Conservation (phyloP, 2,329 filamentous ascomycete genomes). For the Capronia coronata region DNA sequence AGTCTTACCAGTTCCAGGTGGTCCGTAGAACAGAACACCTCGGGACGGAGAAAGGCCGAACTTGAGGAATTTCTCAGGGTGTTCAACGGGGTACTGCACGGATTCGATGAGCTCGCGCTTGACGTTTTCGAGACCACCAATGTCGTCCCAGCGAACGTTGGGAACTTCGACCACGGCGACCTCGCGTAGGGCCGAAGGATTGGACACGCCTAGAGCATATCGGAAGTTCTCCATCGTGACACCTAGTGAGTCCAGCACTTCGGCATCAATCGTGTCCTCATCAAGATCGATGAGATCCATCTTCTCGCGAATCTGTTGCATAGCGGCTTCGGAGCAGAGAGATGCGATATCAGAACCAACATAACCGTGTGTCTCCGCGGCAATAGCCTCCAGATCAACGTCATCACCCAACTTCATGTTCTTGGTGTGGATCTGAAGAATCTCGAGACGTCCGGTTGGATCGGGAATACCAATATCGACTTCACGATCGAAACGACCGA, state of each 20-base stretch:
- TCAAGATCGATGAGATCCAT: slow-evolving; percentile 99
- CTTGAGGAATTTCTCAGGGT: slow-evolving; percentile 99
- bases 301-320: slow-evolving; percentile 99
- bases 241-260: slow-evolving; percentile 94
- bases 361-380: slow-evolving; percentile 96
- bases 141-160: slow-evolving; percentile 99
- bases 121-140: slow-evolving; percentile 95
- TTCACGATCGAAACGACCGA: slow-evolving; percentile 97
- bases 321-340: slow-evolving; percentile 96
- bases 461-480: slow-evolving; percentile 98
- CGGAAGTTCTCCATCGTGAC: slow-evolving; percentile 99
- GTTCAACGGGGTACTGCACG: slow-evolving; percentile 97
- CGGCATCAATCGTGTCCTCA: slow-evolving; percentile 97
- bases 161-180: slow-evolving; percentile 98
- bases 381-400: slow-evolving; percentile 93
- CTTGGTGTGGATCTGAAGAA: slow-evolving; percentile 99
- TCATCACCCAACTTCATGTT: slow-evolving; percentile 99
- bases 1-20: slow-evolving; percentile 99
- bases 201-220: slow-evolving; percentile 94
- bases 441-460: slow-evolving; percentile 96
- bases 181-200: slow-evolving; percentile 96
- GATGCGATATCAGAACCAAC: slow-evolving; percentile 98
- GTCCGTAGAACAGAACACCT: slow-evolving; percentile 97
- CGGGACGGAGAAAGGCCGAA: slow-evolving; percentile 96
- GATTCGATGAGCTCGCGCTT: slow-evolving; percentile 99